Evolutionary conservation across 2,329 filamentous ascomycete species (phyloP), one percentile per base, ranked within the genome.

Genomic region (Fusarium decemcellulare): DNA sequence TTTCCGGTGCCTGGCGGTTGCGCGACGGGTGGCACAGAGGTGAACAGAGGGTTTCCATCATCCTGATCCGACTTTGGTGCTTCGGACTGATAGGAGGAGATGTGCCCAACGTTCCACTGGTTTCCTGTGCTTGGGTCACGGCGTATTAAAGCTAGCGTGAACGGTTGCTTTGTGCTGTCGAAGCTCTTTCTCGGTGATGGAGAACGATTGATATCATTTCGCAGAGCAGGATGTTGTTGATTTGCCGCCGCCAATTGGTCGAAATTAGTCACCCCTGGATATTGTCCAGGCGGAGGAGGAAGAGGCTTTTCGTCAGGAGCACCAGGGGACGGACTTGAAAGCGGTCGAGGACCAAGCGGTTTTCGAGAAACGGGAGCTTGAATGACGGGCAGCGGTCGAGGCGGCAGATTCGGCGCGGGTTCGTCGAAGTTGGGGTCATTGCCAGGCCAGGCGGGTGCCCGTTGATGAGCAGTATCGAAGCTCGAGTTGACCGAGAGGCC

Each of bases 91-190:
- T 84, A 84, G 0, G 86, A 88, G 2, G 85, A 86, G 51, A 94
- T 85, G 58, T 85, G 89, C 23, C 90, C 92, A 12, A 94, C 86
- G 74, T 94, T 94, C 91, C 92, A 94, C 77, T 94, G 92, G 58
- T 84, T 85, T 8, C 89, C 89, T 9, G 90, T 88, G 23, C 86
- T 84, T 1, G 91, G 91, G 76, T 94, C 91, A 68, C 92, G 88
- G n/a, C 92, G 90, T 72, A 94, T 93, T 14, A 95, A 78, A 0
- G 89, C 91, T 14, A 90, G 79, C 3, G 83, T 85, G 67, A 88
- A 89, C 0, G 86, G 83, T 0, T 79, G 77, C 48, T 81, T 77
- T 53, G 80, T 77, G 23, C 73, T 71, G 3, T 71, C 72, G 37
- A 70, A 76, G 48, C 69, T 74, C 55, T 80, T 82, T 27, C 67